These are phyloP conservation scores for Fusarium poae DNA, from an alignment of 2,329 filamentous ascomycete genomes.

Conservation along the genomic window DNA sequence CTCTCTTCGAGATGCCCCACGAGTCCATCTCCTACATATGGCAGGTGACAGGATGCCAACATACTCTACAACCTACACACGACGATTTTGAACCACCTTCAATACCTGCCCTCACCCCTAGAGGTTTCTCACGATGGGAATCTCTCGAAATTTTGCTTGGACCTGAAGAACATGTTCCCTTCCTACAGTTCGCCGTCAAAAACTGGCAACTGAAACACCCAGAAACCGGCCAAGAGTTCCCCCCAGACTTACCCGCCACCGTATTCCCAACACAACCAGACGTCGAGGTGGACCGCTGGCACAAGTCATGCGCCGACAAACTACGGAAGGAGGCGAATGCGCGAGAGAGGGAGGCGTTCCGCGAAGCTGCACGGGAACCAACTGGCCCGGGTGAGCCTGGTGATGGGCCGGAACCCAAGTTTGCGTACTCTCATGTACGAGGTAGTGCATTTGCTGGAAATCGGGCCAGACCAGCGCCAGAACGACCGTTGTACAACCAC, in stretches of 20 bases:
- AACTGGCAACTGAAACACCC: slow-evolving; percentile 83
- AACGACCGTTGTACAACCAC: slow-evolving; percentile 58
- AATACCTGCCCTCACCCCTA: slow-evolving; percentile 83
- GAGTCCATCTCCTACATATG: slow-evolving; percentile 91
- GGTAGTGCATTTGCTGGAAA: slow-evolving; percentile 50
- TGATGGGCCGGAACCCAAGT: slow-evolving; percentile 53
- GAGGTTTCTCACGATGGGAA: slow-evolving; percentile 94
- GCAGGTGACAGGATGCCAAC: slow-evolving; percentile 89
- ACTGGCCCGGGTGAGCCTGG: slow-evolving; percentile 50
- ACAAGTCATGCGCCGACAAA: slow-evolving; percentile 79
- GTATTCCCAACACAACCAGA: slow-evolving; percentile 81
- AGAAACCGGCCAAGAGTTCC: slow-evolving; percentile 77
- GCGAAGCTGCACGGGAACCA: slow-evolving; percentile 33
- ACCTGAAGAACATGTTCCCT: slow-evolving; percentile 88
- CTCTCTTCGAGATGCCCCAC: slow-evolving; percentile 81
- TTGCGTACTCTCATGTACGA: slow-evolving; percentile 55
- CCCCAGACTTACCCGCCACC: slow-evolving; percentile 67
- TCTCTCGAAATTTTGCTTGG: slow-evolving; percentile 89
- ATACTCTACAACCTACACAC: slow-evolving; percentile 82
- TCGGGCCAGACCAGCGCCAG: slow-evolving; percentile 50
- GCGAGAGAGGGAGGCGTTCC: slow-evolving; percentile 52
- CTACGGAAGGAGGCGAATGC: slow-evolving; percentile 71
- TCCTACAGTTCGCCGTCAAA: slow-evolving; percentile 82
- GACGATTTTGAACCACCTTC: slow-evolving; percentile 80
- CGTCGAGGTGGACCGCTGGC: slow-evolving; percentile 86